Evolutionary conservation across 2,329 filamentous ascomycete species (phyloP).

Genomic region (Claviceps digitariae): DNA sequence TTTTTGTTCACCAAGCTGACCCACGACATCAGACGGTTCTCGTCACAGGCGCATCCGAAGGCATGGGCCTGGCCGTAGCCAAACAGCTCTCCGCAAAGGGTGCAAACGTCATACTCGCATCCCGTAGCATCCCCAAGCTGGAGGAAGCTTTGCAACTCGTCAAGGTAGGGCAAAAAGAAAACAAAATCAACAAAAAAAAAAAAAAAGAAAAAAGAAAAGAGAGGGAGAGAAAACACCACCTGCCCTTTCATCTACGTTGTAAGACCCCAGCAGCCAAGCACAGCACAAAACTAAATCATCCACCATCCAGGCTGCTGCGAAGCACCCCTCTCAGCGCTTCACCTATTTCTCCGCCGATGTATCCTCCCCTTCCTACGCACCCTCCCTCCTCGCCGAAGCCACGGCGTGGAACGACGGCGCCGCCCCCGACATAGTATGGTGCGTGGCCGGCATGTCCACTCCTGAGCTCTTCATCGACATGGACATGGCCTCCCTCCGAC

Average conservation of each 20-base stretch:
- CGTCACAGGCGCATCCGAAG: conserved; percentile 83
- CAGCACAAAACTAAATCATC: too few relatives aligned
- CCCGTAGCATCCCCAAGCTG: conserved; percentile 65
- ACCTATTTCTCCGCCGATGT: conserved; percentile 76
- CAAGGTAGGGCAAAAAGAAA: conserved; percentile 29
- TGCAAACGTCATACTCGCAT: conserved; percentile 74
- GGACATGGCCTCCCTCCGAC: conserved; percentile 49
- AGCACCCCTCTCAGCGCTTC: conserved; percentile 61
- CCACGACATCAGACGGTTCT: conserved; percentile 54
- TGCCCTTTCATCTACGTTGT: too few relatives aligned
- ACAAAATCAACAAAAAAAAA: too few relatives aligned
- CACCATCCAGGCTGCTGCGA: conserved; percentile 45
- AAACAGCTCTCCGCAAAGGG: conserved; percentile 67
- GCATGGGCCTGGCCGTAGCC: conserved; percentile 70
- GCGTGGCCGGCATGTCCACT: conserved; percentile 61
- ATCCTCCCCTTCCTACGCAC: conserved; percentile 54
- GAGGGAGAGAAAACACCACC: too few relatives aligned
- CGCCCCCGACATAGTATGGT: conserved; percentile 80
- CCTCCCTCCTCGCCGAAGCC: conserved; percentile 55
- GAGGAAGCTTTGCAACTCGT: conserved; percentile 53
- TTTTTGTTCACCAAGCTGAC: background rate
- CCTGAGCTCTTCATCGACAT: conserved; percentile 70
- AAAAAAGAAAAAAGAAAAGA: too few relatives aligned
- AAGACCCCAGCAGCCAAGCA: too few relatives aligned
- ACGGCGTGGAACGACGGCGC: conserved; percentile 63